These are phyloP conservation scores for Fusarium phyllophilum DNA, from an alignment of 2,329 filamentous ascomycete species.

Conservation along the genomic window DNA sequence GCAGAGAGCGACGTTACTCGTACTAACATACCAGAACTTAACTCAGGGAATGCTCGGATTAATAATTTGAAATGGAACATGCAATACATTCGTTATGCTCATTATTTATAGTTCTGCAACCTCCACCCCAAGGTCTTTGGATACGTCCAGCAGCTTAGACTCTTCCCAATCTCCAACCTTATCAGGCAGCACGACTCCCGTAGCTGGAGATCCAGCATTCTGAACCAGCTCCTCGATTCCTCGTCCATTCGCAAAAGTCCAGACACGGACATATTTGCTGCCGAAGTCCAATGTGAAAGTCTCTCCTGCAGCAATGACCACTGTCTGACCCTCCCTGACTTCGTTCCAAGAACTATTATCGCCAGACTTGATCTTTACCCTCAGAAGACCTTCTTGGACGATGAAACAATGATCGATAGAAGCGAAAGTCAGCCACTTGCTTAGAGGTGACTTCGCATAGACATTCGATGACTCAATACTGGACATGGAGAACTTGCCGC, in stretches of 20 bases:
- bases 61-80: rapidly evolving
- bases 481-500: constrained; percentile 62
- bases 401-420: constrained; percentile 63
- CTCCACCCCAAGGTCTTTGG: not conserved
- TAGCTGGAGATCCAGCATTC: constrained; percentile 48
- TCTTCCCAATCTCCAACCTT: constrained; percentile 5
- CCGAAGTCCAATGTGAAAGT: constrained; percentile 56
- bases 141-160: not conserved
- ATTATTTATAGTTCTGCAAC: not conserved
- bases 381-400: constrained; percentile 58
- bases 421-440: constrained; percentile 52
- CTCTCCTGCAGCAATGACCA: constrained; percentile 59
- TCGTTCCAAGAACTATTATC: not conserved
- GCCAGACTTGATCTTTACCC: constrained; percentile 47
- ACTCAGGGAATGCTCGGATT: rapidly evolving
- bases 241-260: constrained; percentile 59
- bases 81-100: rapidly evolving
- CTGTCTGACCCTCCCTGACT: constrained; percentile 56
- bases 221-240: constrained; percentile 60
- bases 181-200: constrained; percentile 53
- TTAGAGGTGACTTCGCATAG: constrained; percentile 40
- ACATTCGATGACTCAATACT: constrained; percentile 58
- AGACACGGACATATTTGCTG: constrained; percentile 57
- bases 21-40: rapidly evolving
- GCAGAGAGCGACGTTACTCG: not conserved